These are phyloP conservation scores for Neoboletus subvelutipes DNA, from an alignment of 768 basidiomycete species.

Conservation along the genomic window DNA sequence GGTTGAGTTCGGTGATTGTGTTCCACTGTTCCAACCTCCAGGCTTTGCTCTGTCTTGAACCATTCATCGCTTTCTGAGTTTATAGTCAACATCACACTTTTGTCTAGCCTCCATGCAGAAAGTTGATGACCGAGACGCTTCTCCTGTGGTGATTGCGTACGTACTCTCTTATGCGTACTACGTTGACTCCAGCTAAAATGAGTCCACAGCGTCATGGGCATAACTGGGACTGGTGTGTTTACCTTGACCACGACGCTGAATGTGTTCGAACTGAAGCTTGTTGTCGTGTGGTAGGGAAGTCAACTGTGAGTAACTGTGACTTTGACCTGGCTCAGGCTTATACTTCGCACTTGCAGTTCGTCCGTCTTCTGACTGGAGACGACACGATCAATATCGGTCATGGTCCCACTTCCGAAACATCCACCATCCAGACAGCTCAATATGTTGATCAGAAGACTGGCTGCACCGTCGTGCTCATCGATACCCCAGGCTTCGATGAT, in stretches of 20 bases:
- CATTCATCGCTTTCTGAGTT: too few species aligned
- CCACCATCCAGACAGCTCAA: not conserved
- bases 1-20: not conserved
- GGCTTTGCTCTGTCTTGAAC: not conserved
- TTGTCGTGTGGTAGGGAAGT: not conserved
- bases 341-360: not conserved
- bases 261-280: not conserved
- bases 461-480: not conserved
- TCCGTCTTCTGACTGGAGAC: not conserved
- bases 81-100: too few species aligned
- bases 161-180: not conserved
- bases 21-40: not conserved
- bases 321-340: not conserved
- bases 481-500: not conserved
- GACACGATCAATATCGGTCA: not conserved
- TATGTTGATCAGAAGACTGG: not conserved
- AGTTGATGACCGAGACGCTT: not conserved
- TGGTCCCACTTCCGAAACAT: not conserved
- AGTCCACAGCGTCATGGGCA: not conserved
- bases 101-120: not conserved
- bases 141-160: not conserved
- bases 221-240: not conserved
- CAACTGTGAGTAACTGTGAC: not conserved
- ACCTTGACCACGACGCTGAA: not conserved
- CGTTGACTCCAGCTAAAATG: not conserved